A percentile compares a stretch with the other conserved stretches of the same genome.
phyloP scores from a whole-genome alignment of 1,284 basidiomycete species.

The Pyrrhoderma lamaoense region DNA sequence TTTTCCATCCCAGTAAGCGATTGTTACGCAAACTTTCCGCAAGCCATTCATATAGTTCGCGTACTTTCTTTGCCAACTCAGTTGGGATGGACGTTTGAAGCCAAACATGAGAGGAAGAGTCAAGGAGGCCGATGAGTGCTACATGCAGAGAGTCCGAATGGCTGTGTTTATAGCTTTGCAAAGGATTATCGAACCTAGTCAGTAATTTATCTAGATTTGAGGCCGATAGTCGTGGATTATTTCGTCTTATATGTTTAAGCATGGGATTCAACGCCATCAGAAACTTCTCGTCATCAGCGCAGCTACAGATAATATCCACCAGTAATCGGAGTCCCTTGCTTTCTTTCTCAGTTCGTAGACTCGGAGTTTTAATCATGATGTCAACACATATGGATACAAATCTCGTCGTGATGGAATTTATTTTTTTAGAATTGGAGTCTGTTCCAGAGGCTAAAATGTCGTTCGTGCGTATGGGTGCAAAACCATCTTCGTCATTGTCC shows the following conservation, averaged over 20 bases:
- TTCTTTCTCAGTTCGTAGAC: slow-evolving; percentile 47
- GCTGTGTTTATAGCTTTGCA: slow-evolving; percentile 51
- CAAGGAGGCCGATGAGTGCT: slow-evolving; percentile 55
- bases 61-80: slow-evolving; percentile 40
- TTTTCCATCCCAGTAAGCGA: slow-evolving; percentile 55
- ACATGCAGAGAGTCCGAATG: slow-evolving; percentile 49
- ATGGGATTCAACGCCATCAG: slow-evolving; percentile 50
- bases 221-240: slow-evolving; percentile 46
- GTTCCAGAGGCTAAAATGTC: slow-evolving; percentile 24
- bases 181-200: slow-evolving; percentile 44
- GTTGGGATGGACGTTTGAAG: slow-evolving; percentile 28
- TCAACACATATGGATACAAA: slow-evolving; percentile 44
- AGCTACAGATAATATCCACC: slow-evolving; percentile 48
- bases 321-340: slow-evolving; percentile 59
- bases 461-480: slow-evolving; percentile 49
- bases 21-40: slow-evolving; percentile 36
- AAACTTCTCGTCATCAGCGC: slow-evolving; percentile 45
- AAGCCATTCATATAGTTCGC: slow-evolving; percentile 48
- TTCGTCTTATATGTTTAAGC: slow-evolving; percentile 46
- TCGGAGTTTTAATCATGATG: slow-evolving; percentile 50
- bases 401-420: slow-evolving; percentile 23
- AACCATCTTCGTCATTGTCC: slow-evolving; percentile 53
- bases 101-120: slow-evolving; percentile 65
- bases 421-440: slow-evolving; percentile 24
- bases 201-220: slow-evolving; percentile 50